Evolutionary conservation across 2,329 filamentous ascomycete genomes (phyloP).

Genomic region (Cladophialophora chaetospira): DNA sequence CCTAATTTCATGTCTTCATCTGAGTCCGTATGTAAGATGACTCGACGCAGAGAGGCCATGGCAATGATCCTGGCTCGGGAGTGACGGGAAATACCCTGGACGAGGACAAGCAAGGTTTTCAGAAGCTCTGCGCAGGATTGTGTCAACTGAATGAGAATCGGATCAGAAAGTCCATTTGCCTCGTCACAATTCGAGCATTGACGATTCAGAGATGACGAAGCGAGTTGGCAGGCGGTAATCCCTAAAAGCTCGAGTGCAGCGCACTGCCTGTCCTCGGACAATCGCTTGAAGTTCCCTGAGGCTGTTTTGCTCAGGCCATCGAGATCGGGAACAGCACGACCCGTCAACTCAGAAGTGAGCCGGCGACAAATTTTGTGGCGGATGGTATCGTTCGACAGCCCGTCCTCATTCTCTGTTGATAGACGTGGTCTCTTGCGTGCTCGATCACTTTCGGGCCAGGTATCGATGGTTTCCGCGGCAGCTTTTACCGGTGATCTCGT

Average conservation of each 20-base stretch:
- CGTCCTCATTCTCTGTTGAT: slow-evolving; percentile 39
- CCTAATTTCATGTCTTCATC: slow-evolving; percentile 66
- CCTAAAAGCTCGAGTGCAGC: slow-evolving; percentile 59
- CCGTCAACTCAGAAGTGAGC: slow-evolving; percentile 41
- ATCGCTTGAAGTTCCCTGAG: slow-evolving; percentile 46
- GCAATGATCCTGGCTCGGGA: slow-evolving; percentile 67
- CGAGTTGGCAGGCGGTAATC: slow-evolving; percentile 56
- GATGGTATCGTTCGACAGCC: neutral
- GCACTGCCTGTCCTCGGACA: slow-evolving; percentile 55
- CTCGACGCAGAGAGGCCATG: slow-evolving; percentile 69
- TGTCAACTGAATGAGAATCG: neutral
- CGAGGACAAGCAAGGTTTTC: slow-evolving; percentile 47
- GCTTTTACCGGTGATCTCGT: neutral
- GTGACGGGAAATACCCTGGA: slow-evolving; percentile 49
- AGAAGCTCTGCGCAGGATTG: slow-evolving; percentile 39
- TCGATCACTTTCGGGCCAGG: slow-evolving; percentile 32
- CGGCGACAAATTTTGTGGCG: slow-evolving; percentile 39
- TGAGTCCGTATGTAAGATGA: slow-evolving; percentile 67
- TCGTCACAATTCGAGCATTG: slow-evolving; percentile 43
- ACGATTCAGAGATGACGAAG: slow-evolving; percentile 7
- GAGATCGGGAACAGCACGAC: slow-evolving; percentile 39
- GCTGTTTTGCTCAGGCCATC: slow-evolving; percentile 47
- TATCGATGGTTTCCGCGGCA: slow-evolving; percentile 6
- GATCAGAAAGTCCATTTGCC: slow-evolving; percentile 14
- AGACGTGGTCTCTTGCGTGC: slow-evolving; percentile 42